Conservation (phyloP, 2,329 filamentous ascomycete species). For the Teratosphaeriaceae sp. region DNA sequence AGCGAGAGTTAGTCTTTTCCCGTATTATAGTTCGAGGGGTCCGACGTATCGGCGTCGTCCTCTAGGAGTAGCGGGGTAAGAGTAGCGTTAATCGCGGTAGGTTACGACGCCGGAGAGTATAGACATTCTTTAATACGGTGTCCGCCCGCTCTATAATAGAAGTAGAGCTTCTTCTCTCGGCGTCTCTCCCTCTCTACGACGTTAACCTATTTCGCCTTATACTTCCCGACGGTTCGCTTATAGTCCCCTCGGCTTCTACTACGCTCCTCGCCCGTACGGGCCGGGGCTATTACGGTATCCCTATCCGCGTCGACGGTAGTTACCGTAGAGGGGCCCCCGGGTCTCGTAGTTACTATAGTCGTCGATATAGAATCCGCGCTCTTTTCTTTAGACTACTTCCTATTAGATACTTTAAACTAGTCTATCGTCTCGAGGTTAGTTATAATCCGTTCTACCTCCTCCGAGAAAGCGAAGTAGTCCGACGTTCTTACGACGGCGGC, state of each 20-base stretch:
- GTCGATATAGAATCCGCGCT: background rate
- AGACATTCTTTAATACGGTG: conserved; percentile 3
- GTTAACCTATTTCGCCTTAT: background rate
- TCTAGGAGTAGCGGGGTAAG: background rate
- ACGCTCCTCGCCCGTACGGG: background rate
- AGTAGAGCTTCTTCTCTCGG: conserved; percentile 1
- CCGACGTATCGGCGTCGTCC: background rate
- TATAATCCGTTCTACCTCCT: conserved; percentile 6
- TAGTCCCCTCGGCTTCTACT: background rate
- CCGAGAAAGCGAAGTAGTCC: conserved; percentile 1
- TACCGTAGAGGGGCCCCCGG: background rate
- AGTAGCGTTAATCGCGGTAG: conserved; percentile 2
- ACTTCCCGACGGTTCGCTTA: background rate
- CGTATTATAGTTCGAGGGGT: background rate
- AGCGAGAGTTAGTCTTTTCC: conserved; percentile 7
- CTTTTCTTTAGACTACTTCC: conserved; percentile 2
- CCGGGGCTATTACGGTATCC: conserved; percentile 5
- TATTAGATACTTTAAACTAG: conserved; percentile 6
- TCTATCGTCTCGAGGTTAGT: conserved; percentile 2
- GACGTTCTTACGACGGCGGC: background rate
- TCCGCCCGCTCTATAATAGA: background rate
- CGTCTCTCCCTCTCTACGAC: background rate
- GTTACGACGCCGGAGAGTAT: background rate
- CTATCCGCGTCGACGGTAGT: background rate
- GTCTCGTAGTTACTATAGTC: background rate